A percentile compares a stretch with the other conserved stretches of the same genome.
Evolutionary conservation across 176 grass and related monocot genomes (phyloP).

Genomic region (Ensete ventricosum): DNA sequence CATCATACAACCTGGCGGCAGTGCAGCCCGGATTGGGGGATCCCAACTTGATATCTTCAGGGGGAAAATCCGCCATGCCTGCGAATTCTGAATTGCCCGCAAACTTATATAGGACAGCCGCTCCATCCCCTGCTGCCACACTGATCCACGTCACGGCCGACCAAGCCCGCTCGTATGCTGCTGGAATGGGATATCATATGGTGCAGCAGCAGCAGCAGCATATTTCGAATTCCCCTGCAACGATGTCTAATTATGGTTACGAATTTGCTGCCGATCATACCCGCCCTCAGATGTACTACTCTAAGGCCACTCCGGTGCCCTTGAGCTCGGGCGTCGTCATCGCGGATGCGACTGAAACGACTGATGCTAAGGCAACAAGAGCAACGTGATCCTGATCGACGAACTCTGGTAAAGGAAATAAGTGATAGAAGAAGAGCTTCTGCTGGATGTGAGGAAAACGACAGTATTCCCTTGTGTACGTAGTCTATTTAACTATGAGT

Average conservation of each 20-base stretch:
- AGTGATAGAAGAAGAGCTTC: background rate
- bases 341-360: background rate
- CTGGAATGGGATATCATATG: constrained; percentile 70
- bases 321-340: constrained; percentile 27
- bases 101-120: constrained; percentile 46
- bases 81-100: constrained; percentile 51
- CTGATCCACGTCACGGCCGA: constrained; percentile 4
- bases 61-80: constrained; percentile 33
- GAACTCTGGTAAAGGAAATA: background rate
- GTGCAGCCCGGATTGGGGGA: constrained; percentile 33
- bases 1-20: constrained; percentile 39
- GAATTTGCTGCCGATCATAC: constrained; percentile 54
- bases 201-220: constrained; percentile 34
- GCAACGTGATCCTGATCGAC: background rate
- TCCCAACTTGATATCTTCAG: constrained; percentile 1
- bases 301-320: constrained; percentile 41
- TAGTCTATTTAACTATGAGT: background rate
- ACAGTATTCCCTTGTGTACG: background rate
- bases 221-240: constrained; percentile 27
- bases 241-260: constrained; percentile 59
- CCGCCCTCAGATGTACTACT: constrained; percentile 54
- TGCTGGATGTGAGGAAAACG: background rate
- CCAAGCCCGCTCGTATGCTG: constrained; percentile 21
- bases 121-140: constrained; percentile 25
- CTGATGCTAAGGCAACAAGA: constrained; percentile 4